Conservation (phyloP, 2,329 filamentous ascomycete species). For the Scolecobasidium constrictum region DNA sequence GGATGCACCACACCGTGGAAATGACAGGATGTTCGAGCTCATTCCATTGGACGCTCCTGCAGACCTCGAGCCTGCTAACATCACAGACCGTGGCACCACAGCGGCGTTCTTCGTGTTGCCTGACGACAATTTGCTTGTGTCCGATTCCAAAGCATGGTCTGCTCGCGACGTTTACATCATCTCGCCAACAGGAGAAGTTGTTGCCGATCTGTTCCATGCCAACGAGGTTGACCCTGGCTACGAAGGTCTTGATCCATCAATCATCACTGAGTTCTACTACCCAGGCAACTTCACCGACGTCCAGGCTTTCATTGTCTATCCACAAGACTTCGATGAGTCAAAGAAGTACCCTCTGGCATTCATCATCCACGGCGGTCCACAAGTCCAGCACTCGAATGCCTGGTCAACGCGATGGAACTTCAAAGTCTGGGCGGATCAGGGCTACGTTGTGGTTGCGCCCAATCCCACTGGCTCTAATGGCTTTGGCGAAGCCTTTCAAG, state of each 20-base stretch:
- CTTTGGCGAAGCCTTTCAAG: slow-evolving; percentile 66
- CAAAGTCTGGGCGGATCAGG: slow-evolving; percentile 76
- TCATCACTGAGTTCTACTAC: slow-evolving; percentile 60
- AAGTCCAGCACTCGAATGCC: slow-evolving; percentile 61
- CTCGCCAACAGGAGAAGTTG: slow-evolving; percentile 18
- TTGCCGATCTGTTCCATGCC: slow-evolving; percentile 14
- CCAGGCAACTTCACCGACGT: slow-evolving; percentile 54
- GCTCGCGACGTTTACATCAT: slow-evolving; percentile 58
- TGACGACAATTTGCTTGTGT: slow-evolving; percentile 48
- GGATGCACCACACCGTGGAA: slow-evolving; percentile 60
- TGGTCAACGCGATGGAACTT: slow-evolving; percentile 84
- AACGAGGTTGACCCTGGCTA: slow-evolving; percentile 49
- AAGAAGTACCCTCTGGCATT: slow-evolving; percentile 73
- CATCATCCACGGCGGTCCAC: slow-evolving; percentile 74
- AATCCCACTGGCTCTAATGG: slow-evolving; percentile 78
- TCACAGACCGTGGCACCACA: slow-evolving; percentile 22
- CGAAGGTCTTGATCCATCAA: slow-evolving; percentile 56
- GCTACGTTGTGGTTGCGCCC: slow-evolving; percentile 70
- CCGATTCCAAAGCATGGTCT: slow-evolving; percentile 58
- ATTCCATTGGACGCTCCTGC: slow-evolving; percentile 43
- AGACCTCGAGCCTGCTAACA: slow-evolving; percentile 14
- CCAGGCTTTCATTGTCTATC: slow-evolving; percentile 58
- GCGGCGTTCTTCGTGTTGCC: slow-evolving; percentile 41
- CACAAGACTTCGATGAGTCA: slow-evolving; percentile 49
- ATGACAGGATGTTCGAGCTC: slow-evolving; percentile 46